Conservation (phyloP, 345 rosid genomes). For the Syzygium jambos region DNA sequence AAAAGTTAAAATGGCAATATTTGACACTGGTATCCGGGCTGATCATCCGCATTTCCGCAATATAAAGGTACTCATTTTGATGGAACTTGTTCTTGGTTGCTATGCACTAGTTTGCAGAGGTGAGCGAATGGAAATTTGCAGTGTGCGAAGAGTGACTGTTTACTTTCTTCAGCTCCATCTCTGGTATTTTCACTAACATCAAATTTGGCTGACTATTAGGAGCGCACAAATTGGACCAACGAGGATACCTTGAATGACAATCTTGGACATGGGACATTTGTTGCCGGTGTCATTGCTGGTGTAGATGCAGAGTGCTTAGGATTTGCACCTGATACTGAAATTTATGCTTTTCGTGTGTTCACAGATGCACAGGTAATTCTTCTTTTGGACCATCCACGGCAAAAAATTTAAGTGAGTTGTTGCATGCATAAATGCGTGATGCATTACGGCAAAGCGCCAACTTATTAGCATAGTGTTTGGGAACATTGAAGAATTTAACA, state of each 20-base stretch:
- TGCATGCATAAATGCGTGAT: not conserved
- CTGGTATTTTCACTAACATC: slow-evolving; percentile 14
- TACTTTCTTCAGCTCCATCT: not conserved
- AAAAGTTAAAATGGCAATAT: slow-evolving; percentile 97
- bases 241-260: slow-evolving; percentile 97
- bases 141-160: not conserved
- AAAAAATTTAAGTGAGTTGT: not conserved
- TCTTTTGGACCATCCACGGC: slow-evolving; percentile 9
- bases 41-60: slow-evolving; percentile 95
- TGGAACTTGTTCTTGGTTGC: not conserved
- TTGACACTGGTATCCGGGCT: slow-evolving; percentile 92
- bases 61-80: slow-evolving; percentile 52
- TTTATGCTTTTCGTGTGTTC: slow-evolving; percentile 92
- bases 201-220: slow-evolving; percentile 42
- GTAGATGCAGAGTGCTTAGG: slow-evolving; percentile 84
- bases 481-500: not conserved
- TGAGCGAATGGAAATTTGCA: not conserved
- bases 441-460: not conserved
- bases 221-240: slow-evolving; percentile 97
- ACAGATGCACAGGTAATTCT: slow-evolving; percentile 97
- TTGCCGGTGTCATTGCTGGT: slow-evolving; percentile 97
- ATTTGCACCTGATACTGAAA: slow-evolving; percentile 90
- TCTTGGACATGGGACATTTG: slow-evolving; percentile 99
- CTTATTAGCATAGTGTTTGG: not conserved
- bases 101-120: not conserved